Base-by-base conservation (phyloP, 129 eudicot genomes). In the Pseudognaphalium luteoalbum region DNA sequence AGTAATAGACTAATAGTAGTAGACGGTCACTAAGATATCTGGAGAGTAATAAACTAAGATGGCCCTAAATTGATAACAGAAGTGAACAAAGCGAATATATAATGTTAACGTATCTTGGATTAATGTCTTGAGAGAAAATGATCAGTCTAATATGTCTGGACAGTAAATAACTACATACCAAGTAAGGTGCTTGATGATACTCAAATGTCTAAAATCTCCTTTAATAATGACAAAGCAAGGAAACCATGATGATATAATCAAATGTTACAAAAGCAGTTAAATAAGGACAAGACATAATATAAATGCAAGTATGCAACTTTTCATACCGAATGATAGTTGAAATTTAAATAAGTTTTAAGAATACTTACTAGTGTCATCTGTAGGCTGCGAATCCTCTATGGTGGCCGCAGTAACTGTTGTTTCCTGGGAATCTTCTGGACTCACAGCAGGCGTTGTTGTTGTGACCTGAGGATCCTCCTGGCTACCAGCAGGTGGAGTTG, bases 291-390 rank as follows among this genome's bases (percentile, higher is more conserved):
- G 8, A 20, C 29, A 17, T n/a, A 60, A 22, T 60, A 22, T 3
- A 19, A 60, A 19, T 22, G 28, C 16, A n/a, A 22, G 6, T 57
- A 19, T 22, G 28, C 16, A n/a, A 22, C 16, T 57, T 33, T 54
- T 56, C 29, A 56, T n/a, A 35, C 32, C 32, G 11, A 44, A 14
- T 47, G 54, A 47, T 47, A 2, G 2, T 12, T 12, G n/a, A 47
- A 47, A 47, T 4, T 47, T 34, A 39, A 14, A 19, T 50, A 6
- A 59, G 70, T 70, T 39, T 58, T 3, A 33, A 33, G 66, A 65
- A n/a, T 64, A 83, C 94, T 90, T 75, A 92, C 95, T 22, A 41
- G 78, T 52, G 61, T 85, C 83, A 74, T 22, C 66, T 16, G 77
- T 79, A 66, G 79, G 68, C 81, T 69, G 83, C 51, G 88, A 79